Evolutionary conservation across 306 rosid genomes (phyloP), one percentile per base, ranked within the genome.

Genomic region (Corylus americana): DNA sequence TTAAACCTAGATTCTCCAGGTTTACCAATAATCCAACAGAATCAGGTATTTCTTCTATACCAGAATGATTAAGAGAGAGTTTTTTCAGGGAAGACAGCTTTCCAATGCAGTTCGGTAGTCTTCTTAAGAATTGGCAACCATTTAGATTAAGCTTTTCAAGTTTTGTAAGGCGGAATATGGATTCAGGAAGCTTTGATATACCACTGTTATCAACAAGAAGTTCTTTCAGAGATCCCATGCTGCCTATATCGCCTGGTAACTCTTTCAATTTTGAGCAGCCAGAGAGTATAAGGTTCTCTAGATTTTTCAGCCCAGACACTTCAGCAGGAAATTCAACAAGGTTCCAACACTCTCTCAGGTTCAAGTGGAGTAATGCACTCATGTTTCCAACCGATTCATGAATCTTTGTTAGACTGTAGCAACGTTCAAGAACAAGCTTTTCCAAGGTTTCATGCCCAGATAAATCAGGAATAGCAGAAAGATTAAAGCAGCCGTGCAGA

Each of bases 1-100:
- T 54, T 87, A 88, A 77, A 50, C 83, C 78, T 31, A 92, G 81
- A 59, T 22, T 88, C 89, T 87, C 89, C 73, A 92, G 97, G 80
- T 84, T 87, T 71, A 6, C 70, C 76, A 92, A 80, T 55, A 66
- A 50, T 53, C 92, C 91, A 47, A 92, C n/a, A 6, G 92, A 84
- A 31, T 77, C 69, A 0, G 89, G 91, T 64, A 92, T 70, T 42
- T 87, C 87, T 69, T 88, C 84, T 66, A 92, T 48, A 20, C 79
- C 91, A 49, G 91, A 79, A 0, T 0, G 2, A 63, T 84, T 25
- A 8, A 90, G 88, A 48, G 91, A 90, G 49, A 90, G 47, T 61
- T 79, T 86, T 77, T 76, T 84, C 72, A 90, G 80, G 78, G 91
- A 85, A 71, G 61, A 58, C n/a, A 92, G 50, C 9, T 66, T 77